Evolutionary conservation across 192 early-diverging fungal genomes (phyloP), one percentile per base, ranked within the genome.

Genomic region (Linnemannia hyalina): DNA sequence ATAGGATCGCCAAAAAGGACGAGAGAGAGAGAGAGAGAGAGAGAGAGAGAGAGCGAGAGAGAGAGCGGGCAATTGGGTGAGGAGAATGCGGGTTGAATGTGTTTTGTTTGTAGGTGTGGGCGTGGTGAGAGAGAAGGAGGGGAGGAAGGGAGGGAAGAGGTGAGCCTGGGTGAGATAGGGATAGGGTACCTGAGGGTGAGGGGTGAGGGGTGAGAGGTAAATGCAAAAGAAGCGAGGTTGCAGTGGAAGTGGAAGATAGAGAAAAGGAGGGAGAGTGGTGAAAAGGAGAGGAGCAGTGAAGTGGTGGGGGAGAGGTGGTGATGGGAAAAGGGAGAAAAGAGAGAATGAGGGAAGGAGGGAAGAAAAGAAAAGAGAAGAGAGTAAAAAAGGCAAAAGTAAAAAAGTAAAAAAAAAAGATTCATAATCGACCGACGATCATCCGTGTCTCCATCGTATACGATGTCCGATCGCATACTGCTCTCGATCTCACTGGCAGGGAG

Each of bases 371-470:
- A 60, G n/a, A 26, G 55, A 9, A 60, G 10, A 10, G 55, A 60
- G 23, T 20, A 8, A 55, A 55, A 55, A 23, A 8, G 7, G 23
- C 20, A 55, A 55, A 23, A 23, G 2, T 7, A 55, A 60, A 26
- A 18, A 3, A n/a, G 35, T 35, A 35, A 35, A 35, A 57, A 57
- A 65, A 65, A 65, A 65, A 35, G n/a, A 65, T 65, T 65, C 60
- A 35, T 65, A 65, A 65, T 65, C 60, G 29, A 65, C 60, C 60
- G 60, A 65, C 60, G 60, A 65, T 65, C 60, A 15, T 32, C 29
- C 13, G 29, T 65, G 60, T 65, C 29, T 29, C 26, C 26, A 32
- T 65, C 60, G 60, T 15, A 35, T 65, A 65, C 29, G 60, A 65
- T 65, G 60, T 65, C 70, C 70, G 70, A 40, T 71, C 41, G 70